phyloP scores from a whole-genome alignment of 2,329 filamentous ascomycete genomes.

The Aspergillus sp. region DNA sequence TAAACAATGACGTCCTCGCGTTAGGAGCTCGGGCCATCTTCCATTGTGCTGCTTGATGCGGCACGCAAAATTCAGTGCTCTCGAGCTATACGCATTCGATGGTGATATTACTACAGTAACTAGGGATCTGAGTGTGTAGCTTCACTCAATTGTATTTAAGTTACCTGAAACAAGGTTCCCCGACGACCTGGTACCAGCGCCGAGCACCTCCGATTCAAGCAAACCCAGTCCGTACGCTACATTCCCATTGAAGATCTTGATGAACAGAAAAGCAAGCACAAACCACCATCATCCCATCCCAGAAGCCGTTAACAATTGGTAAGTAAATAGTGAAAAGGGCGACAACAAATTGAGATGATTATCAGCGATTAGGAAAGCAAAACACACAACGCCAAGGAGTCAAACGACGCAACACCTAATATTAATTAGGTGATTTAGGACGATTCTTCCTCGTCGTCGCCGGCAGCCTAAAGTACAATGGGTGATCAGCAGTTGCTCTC shows the following conservation, averaged over 20 bases:
- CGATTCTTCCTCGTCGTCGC: constrained; percentile 56
- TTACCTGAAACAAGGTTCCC: constrained; percentile 21
- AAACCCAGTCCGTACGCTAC: constrained; percentile 29
- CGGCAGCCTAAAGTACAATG: constrained; percentile 47
- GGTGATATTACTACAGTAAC: not conserved
- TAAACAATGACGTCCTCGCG: constrained; percentile 24
- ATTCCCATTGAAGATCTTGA: constrained; percentile 32
- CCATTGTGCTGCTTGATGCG: too few relatives aligned
- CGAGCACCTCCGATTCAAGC: constrained; percentile 27
- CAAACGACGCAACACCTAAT: constrained; percentile 26
- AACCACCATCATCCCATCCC: constrained; percentile 35
- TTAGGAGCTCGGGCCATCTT: constrained; percentile 24
- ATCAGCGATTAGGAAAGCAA: constrained; percentile 23
- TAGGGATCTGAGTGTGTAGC: constrained; percentile 10
- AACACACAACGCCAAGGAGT: constrained; percentile 36
- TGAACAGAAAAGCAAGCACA: constrained; percentile 30
- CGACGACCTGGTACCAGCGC: constrained; percentile 21
- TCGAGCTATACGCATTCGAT: not conserved
- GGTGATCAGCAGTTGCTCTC: constrained; percentile 4
- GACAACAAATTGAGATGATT: constrained; percentile 30
- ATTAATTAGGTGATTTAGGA: constrained; percentile 25
- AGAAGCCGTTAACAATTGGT: constrained; percentile 34
- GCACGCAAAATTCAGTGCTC: not conserved
- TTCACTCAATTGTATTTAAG: constrained; percentile 20
- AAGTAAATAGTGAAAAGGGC: constrained; percentile 27